phyloP scores from a whole-genome alignment of 257 asterid genomes.

The Catharanthus roseus region DNA sequence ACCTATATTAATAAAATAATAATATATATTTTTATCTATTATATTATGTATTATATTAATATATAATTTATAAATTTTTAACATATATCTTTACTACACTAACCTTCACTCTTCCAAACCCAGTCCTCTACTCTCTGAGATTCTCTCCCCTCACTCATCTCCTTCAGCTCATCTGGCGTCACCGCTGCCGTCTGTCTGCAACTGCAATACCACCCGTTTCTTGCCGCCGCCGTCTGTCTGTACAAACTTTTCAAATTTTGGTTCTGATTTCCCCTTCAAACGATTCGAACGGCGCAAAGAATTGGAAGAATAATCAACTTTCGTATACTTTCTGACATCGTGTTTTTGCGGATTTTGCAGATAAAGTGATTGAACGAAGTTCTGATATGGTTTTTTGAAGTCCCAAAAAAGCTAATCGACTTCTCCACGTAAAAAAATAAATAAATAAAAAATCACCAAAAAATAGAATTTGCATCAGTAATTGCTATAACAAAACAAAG shows the following conservation, averaged over 20 bases:
- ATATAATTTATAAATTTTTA: no score
- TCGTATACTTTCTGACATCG: constrained; percentile 28
- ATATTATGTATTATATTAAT: no score
- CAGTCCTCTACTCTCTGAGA: no score
- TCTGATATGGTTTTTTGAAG: constrained; percentile 51
- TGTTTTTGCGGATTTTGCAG: constrained; percentile 38
- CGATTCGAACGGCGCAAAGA: constrained; percentile 72
- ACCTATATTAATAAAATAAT: no score
- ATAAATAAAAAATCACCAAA: not conserved
- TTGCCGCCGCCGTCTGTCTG: no score
- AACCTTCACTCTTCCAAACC: no score
- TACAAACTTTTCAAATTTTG: constrained; percentile 28
- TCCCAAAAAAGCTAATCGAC: constrained; percentile 57
- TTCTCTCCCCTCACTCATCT: no score
- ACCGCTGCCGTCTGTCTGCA: no score
- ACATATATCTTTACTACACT: no score
- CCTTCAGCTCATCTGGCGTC: no score
- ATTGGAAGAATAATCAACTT: constrained; percentile 35
- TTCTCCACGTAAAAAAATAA: constrained; percentile 13
- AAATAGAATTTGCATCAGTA: not conserved
- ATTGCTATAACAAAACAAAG: not conserved
- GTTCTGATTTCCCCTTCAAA: constrained; percentile 30
- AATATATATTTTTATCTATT: no score
- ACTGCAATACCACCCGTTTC: no score
- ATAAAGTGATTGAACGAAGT: constrained; percentile 38